Percentiles rank a stretch among this genome's conserved stretches.
phyloP scores from a whole-genome alignment of 2,329 filamentous ascomycete genomes.

The Trichoderma sp. region DNA sequence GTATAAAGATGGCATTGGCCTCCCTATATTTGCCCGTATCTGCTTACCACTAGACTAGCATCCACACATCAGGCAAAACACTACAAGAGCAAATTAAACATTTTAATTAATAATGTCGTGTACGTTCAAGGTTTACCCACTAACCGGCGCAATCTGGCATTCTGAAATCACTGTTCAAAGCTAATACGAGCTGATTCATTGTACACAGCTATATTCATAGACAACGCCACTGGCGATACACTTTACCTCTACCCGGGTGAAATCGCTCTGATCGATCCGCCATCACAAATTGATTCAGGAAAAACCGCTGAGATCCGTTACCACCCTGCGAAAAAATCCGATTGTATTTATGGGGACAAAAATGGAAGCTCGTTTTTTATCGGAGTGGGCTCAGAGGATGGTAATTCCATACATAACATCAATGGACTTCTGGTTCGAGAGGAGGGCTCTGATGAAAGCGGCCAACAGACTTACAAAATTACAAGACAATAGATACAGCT shows the following conservation, averaged over 20 bases:
- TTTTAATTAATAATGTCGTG: not conserved
- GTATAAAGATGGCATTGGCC: not conserved
- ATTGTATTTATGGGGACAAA: not conserved
- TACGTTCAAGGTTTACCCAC: not conserved
- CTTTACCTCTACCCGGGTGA: not conserved
- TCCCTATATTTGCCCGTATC: not conserved
- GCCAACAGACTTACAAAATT: not conserved
- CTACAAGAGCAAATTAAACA: not conserved
- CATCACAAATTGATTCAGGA: not conserved
- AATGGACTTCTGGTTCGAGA: not conserved
- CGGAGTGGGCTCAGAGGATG: not conserved
- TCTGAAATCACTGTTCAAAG: not conserved
- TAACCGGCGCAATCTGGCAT: not conserved
- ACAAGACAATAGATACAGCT: not conserved
- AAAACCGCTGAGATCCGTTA: not conserved
- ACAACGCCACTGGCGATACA: not conserved
- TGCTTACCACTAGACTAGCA: not conserved
- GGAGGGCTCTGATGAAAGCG: not conserved
- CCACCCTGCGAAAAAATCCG: not conserved
- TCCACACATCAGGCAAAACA: not conserved
- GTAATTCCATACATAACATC: not conserved
- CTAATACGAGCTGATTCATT: not conserved
- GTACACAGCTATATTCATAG: not conserved
- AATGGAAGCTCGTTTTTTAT: not conserved
- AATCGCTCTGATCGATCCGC: not conserved